Base-by-base conservation (phyloP, 352 stramenopile genomes). In the Saprolegnia parasitica region DNA sequence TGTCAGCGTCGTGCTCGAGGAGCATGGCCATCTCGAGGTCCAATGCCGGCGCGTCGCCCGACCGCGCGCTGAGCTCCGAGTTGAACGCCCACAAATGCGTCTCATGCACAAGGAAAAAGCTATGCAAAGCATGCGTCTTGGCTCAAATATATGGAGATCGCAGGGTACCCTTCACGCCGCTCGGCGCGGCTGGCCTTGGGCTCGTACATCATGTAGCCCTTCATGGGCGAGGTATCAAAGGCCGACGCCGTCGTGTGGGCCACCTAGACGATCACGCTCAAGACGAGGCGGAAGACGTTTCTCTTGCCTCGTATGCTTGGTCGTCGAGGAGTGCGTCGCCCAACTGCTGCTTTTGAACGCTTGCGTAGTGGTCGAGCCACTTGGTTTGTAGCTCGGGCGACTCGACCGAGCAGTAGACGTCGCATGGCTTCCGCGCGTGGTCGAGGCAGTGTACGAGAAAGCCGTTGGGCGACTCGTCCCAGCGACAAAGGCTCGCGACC, bases 151-250 rank as follows among this genome's bases (percentile, higher is more conserved):
- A n/a, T n/a, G n/a, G n/a, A n/a, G n/a, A n/a, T n/a, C n/a, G n/a
- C n/a, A n/a, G n/a, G n/a, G 3, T 46, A 62, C 35, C 32, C 35
- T 8, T 70, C 49, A 20, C 39, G n/a, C 45, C 4, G 11, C 13
- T 70, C 63, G 18, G 16, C n/a, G 1, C 42, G 52, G 24, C 20
- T n/a, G 8, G 20, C 18, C 23, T 40, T 70, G n/a, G 18, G 15
- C n/a, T 70, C 63, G 63, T 61, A 70, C 63, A 56, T 61, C 63
- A 70, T 70, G 54, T 70, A 70, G 20, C 63, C 63, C n/a, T 61
- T 26, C n/a, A 70, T 11, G 11, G 45, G 18, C 5, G 63, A 35
- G 3, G 9, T 2, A 8, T 65, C 29, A 29, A 29, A 57, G 20
- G 23, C 11, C 18, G 29, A 61, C 18, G 50, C 23, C 10, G 24